Evolutionary conservation across 495 filamentous ascomycete species (phyloP).

Genomic region (Ascodesmis nigricans): DNA sequence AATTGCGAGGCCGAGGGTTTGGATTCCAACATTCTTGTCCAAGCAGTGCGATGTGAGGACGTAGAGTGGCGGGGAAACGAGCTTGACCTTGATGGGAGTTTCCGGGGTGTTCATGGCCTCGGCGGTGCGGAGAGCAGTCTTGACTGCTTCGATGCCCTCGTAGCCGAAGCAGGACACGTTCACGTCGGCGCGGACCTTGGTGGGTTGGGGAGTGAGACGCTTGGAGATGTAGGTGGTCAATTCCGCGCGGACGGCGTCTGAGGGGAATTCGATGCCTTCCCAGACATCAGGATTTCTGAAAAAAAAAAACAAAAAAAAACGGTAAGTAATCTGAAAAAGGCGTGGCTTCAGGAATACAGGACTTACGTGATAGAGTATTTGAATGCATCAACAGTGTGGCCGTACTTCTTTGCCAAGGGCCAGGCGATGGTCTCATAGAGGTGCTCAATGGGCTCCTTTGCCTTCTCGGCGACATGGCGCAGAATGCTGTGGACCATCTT

Average conservation of each 20-base stretch:
- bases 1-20: constrained; percentile 67
- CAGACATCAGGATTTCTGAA: constrained; percentile 90
- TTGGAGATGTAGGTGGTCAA: constrained; percentile 84
- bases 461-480: constrained; percentile 95
- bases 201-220: constrained; percentile 86
- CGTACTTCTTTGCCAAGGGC: constrained; percentile 94
- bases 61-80: constrained; percentile 87
- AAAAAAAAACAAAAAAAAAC: constrained; percentile 3
- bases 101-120: constrained; percentile 75
- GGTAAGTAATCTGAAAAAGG: background rate
- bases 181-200: constrained; percentile 92
- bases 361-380: constrained; percentile 92
- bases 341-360: too few species aligned
- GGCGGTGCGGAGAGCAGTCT: constrained; percentile 63
- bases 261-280: constrained; percentile 77
- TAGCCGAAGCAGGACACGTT: constrained; percentile 97
- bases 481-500: constrained; percentile 98
- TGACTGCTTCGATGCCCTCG: constrained; percentile 95
- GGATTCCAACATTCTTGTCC: constrained; percentile 73
- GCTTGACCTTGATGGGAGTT: constrained; percentile 85
- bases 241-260: constrained; percentile 63
- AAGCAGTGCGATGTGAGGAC: constrained; percentile 82
- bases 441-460: constrained; percentile 70
- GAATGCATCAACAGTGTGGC: constrained; percentile 91
- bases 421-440: constrained; percentile 88